A percentile compares a stretch with the other conserved stretches of the same genome.
Evolutionary conservation across 495 filamentous ascomycete genomes (phyloP).

Genomic region (Venustampulla echinocandica): DNA sequence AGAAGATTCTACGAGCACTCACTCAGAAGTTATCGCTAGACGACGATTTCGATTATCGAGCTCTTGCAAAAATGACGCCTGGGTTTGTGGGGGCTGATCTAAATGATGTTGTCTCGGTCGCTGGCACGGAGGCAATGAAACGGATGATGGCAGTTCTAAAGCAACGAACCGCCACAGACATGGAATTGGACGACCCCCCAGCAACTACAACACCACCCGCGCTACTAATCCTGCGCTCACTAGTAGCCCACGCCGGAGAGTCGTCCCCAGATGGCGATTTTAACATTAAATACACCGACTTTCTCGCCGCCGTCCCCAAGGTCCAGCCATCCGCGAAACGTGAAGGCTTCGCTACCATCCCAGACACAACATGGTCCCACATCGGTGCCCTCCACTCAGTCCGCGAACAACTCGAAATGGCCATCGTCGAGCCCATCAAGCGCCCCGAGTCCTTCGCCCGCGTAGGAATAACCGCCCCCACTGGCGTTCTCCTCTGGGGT

Average conservation of each 20-base stretch:
- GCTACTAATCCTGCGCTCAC: slow-evolving; percentile 35
- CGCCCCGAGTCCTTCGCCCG: slow-evolving; percentile 68
- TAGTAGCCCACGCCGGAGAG: slow-evolving; percentile 46
- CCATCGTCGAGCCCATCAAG: slow-evolving; percentile 89
- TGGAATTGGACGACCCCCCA: slow-evolving; percentile 39
- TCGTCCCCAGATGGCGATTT: slow-evolving; percentile 29
- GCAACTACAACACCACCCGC: slow-evolving; percentile 11
- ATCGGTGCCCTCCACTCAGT: slow-evolving; percentile 78
- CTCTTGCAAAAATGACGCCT: slow-evolving; percentile 81
- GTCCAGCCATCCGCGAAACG: slow-evolving; percentile 91
- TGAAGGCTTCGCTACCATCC: slow-evolving; percentile 94
- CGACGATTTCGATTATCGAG: slow-evolving; percentile 65
- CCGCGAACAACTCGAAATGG: slow-evolving; percentile 72
- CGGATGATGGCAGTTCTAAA: slow-evolving; percentile 35
- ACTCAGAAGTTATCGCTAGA: slow-evolving; percentile 60
- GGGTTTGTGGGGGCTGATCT: slow-evolving; percentile 96
- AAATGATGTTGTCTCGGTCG: slow-evolving; percentile 68
- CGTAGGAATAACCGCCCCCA: slow-evolving; percentile 80
- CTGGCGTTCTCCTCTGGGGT: slow-evolving; percentile 92
- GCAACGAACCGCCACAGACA: slow-evolving; percentile 34
- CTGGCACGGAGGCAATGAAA: slow-evolving; percentile 46
- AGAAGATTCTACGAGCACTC: slow-evolving; percentile 74
- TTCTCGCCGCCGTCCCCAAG: slow-evolving; percentile 66
- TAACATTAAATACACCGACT: slow-evolving; percentile 46
- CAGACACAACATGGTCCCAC: slow-evolving; percentile 91